phyloP scores from a whole-genome alignment of 306 rosid species.

The Ceratonia siliqua region DNA sequence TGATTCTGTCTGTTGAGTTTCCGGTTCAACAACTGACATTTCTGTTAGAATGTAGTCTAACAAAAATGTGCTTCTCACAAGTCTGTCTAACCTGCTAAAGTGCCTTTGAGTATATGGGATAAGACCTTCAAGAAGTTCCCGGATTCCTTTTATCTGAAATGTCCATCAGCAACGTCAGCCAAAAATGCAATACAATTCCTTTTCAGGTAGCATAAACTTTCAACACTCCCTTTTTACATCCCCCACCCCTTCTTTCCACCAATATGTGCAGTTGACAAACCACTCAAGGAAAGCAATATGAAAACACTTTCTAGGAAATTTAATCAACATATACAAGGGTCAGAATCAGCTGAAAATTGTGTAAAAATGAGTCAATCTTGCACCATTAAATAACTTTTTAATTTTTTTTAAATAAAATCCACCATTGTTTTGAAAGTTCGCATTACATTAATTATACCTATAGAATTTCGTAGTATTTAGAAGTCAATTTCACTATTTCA shows the following conservation, averaged over 20 bases:
- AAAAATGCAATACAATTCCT: not conserved
- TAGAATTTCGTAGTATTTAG: not conserved
- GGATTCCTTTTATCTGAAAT: conserved; percentile 82
- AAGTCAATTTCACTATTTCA: not conserved
- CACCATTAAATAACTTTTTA: not conserved
- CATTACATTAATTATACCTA: not conserved
- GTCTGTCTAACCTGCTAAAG: conserved; percentile 81
- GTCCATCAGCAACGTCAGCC: conserved; percentile 5
- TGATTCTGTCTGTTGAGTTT: conserved; percentile 40
- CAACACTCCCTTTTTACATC: not conserved
- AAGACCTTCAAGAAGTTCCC: conserved; percentile 78
- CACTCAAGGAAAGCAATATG: not conserved
- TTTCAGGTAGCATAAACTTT: not conserved
- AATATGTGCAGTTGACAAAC: not conserved
- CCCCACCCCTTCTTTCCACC: not conserved
- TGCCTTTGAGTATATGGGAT: conserved; percentile 89
- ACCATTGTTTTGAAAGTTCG: not conserved
- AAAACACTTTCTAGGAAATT: not conserved
- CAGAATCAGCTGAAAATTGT: not conserved
- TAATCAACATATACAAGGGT: not conserved
- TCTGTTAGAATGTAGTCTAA: conserved; percentile 70
- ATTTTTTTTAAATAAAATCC: not conserved
- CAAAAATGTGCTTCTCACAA: conserved; percentile 77
- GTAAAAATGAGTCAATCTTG: not conserved
- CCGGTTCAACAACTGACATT: conserved; percentile 92